Evolutionary conservation across 2,329 filamentous ascomycete genomes (phyloP), one percentile per base, ranked within the genome.

Genomic region (Hortaea werneckii): DNA sequence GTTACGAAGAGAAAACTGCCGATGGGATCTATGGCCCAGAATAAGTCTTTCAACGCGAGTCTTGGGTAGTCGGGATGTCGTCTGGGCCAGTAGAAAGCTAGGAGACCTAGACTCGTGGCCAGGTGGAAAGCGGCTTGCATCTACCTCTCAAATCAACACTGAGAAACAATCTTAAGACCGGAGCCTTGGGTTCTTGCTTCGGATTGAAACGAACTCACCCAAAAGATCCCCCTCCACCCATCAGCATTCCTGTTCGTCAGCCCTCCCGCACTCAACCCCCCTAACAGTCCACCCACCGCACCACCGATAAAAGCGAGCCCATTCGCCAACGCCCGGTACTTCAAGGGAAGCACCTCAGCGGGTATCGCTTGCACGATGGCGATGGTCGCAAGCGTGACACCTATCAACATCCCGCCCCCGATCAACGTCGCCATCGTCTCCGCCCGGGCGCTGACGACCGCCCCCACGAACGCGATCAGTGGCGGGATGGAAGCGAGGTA

Each of bases 201-300:
- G 20, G 20, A 20, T 20, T 20, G 20, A 20, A 20, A 20, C 20
- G 20, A 20, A 20, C 45, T 9, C 29, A 47, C 45, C 75, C 75
- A 79, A 55, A 77, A 79, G 51, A 79, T 78, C 52, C 71, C 68
- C 1, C 76, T 65, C 75, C 75, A 79, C 13, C 75, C 75, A 1
- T 58, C 62, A 0, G 65, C 50, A 43, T 64, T 63, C 9, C 67
- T 56, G 47, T 75, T 73, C 0, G 75, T 76, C 2, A 77, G 69
- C 6, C 68, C 74, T 2, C 75, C 76, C 5, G 74, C 73, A 27
- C 71, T 69, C 4, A 78, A 63, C 9, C 64, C 59, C 9, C 73
- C 75, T 11, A 75, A 60, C 1, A 76, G 46, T 41, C 75, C 74
- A 20, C 74, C 75, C 8, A 77, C 41, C 1, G 71, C 67, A 10